These are phyloP conservation scores for Spathaspora sp. DNA, from an alignment of 805 yeast genomes.

Conservation along the genomic window DNA sequence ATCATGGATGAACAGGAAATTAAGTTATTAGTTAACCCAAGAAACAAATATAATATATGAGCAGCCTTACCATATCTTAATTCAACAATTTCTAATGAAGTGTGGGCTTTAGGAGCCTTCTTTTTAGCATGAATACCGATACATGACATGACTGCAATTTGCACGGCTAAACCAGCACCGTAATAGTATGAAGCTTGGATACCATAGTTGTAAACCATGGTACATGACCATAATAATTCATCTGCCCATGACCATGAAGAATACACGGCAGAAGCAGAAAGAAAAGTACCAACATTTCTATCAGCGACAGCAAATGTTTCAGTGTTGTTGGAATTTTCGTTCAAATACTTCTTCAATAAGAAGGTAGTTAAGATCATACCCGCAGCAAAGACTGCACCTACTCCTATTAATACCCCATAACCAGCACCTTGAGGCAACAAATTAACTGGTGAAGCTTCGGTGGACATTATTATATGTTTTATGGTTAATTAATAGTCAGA, in stretches of 20 bases:
- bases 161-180: constrained; percentile 21
- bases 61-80: constrained; percentile 20
- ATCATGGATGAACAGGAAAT: constrained; percentile 23
- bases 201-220: constrained; percentile 23
- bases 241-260: constrained; percentile 27
- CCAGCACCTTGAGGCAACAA: constrained; percentile 21
- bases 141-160: constrained; percentile 20
- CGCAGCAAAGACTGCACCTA: constrained; percentile 24
- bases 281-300: constrained; percentile 15
- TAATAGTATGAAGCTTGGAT: constrained; percentile 20
- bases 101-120: constrained; percentile 22
- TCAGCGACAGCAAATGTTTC: constrained; percentile 25
- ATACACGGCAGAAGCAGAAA: constrained; percentile 19
- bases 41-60: constrained; percentile 20
- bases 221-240: constrained; percentile 20
- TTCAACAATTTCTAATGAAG: constrained; percentile 23
- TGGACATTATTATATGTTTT: background rate
- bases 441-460: constrained; percentile 9
- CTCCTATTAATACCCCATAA: constrained; percentile 25
- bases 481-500: background rate
- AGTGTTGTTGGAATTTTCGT: constrained; percentile 21
- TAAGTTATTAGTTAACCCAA: constrained; percentile 19
- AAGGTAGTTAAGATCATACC: constrained; percentile 22
- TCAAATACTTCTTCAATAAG: constrained; percentile 17
- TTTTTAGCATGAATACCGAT: constrained; percentile 23